A percentile compares a stretch with the other conserved stretches of the same genome.
phyloP scores from a whole-genome alignment of 2,329 filamentous ascomycete species.

The Sporothrix curviconia region DNA sequence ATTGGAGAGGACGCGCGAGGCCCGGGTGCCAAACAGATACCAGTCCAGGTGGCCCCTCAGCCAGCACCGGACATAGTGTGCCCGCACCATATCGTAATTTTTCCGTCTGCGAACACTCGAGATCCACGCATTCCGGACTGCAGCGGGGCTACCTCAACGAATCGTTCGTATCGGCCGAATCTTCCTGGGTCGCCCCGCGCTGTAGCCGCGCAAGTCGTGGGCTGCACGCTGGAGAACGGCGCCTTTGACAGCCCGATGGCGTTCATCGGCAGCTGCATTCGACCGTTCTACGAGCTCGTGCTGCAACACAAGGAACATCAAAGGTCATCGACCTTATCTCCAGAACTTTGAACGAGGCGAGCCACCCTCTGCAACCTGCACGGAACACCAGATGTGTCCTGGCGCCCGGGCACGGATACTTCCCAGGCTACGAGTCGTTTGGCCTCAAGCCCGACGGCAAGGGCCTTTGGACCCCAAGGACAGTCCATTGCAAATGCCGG shows the following conservation, averaged over 20 bases:
- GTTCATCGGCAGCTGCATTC: conserved; percentile 43
- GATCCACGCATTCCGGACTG: conserved; percentile 51
- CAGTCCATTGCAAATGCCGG: conserved; percentile 32
- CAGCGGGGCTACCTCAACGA: conserved; percentile 53
- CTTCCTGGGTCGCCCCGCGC: conserved; percentile 39
- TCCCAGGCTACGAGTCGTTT: conserved; percentile 36
- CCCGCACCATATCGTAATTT: conserved; percentile 47
- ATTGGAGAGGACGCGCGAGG: conserved; percentile 41
- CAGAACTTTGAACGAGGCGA: conserved; percentile 22
- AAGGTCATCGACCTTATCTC: conserved; percentile 68
- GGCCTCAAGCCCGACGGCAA: conserved; percentile 28
- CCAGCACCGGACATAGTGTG: no score
- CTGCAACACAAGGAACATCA: conserved; percentile 52
- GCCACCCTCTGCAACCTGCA: conserved; percentile 24
- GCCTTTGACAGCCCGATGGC: conserved; percentile 40
- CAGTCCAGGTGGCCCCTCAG: no score
- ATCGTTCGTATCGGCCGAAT: conserved; percentile 46
- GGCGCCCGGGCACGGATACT: conserved; percentile 57
- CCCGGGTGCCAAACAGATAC: no score
- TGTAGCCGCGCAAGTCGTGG: conserved; percentile 45
- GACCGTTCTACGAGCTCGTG: conserved; percentile 45
- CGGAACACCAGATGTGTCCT: conserved; percentile 37
- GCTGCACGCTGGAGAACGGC: conserved; percentile 36
- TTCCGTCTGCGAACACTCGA: conserved; percentile 53
- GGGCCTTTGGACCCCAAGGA: conserved; percentile 32